A percentile compares a stretch with the other conserved stretches of the same genome.
phyloP scores from a whole-genome alignment of 2,329 filamentous ascomycete species.

The Fusarium sp. region DNA sequence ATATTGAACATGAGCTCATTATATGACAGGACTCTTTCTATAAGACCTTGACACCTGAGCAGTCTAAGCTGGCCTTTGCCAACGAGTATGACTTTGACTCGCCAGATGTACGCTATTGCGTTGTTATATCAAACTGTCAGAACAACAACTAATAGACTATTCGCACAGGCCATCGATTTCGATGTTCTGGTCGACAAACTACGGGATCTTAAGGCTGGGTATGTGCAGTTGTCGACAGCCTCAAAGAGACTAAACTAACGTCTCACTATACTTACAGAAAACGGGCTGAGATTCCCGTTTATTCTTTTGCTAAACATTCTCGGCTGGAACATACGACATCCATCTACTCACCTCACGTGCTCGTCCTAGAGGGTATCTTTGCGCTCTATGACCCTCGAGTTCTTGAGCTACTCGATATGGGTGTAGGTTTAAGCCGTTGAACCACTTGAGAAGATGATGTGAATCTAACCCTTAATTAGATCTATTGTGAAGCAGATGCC shows the following conservation, averaged over 20 bases:
- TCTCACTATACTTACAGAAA: constrained; percentile 63
- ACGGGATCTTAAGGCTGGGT: constrained; percentile 91
- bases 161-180: constrained; percentile 83
- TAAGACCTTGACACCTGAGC: constrained; percentile 83
- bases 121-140: neutral
- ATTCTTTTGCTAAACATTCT: constrained; percentile 94
- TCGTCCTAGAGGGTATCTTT: constrained; percentile 96
- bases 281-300: constrained; percentile 90
- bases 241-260: constrained; percentile 19
- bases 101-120: constrained; percentile 68
- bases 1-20: constrained; percentile 36
- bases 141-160: constrained; percentile 6
- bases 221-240: constrained; percentile 48
- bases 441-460: neutral
- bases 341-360: constrained; percentile 95
- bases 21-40: constrained; percentile 91
- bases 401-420: constrained; percentile 89
- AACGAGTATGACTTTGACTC: constrained; percentile 98
- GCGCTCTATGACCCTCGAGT: constrained; percentile 90
- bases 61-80: constrained; percentile 82
- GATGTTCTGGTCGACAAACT: constrained; percentile 85
- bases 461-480: constrained; percentile 57
- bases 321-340: constrained; percentile 82
- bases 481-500: constrained; percentile 95
- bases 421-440: constrained; percentile 60